Base-by-base conservation (phyloP, 495 filamentous ascomycete species). In the Penicillium flavigenum region DNA sequence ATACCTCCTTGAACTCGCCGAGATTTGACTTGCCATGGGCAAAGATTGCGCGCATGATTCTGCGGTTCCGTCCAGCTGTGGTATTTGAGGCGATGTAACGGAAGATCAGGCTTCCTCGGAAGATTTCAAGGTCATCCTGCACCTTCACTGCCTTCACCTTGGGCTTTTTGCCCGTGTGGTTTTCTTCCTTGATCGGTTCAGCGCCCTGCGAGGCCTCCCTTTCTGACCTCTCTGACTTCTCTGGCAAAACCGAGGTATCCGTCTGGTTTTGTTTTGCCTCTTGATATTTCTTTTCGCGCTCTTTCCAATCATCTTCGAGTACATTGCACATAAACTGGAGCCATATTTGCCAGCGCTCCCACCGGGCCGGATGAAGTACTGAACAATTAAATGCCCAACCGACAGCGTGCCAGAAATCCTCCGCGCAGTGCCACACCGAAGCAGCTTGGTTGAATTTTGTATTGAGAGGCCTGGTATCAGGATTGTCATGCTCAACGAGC, bases 351-450 rank as follows among this genome's bases (percentile, higher is more conserved):
- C 94, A 98, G 63, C 83, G 79, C 54, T 81, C 82, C 94, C 94
- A 98, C 22, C 91, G 73, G 34, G 75, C 76, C 39, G 80, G 80
- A 53, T 92, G 79, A 42, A 79, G 69, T 3, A 90, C 80, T 16
- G 90, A 91, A 72, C 94, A 98, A 62, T 91, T 92, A 69, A 97
- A 96, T 0, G 89, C 86, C 94, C 94, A 98, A 4, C 94, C 94
- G 1, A 93, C 84, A 0, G 88, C 81, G 41, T 88, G 83, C 90
- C 95, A 98, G 59, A 98, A 93, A 64, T 96, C 90, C 26, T 88
- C 84, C 0, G 86, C 90, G 19, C 83, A 79, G 16, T 74, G 70
- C 83, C 89, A 96, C 6, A 97, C 47, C 3, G 88, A 83, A 10
- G 83, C 82, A n/a, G 78, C 72, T 22, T 82, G 80, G 1, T 83